Evolutionary conservation across 768 basidiomycete genomes (phyloP).

Genomic region (Lactarius tabidus): DNA sequence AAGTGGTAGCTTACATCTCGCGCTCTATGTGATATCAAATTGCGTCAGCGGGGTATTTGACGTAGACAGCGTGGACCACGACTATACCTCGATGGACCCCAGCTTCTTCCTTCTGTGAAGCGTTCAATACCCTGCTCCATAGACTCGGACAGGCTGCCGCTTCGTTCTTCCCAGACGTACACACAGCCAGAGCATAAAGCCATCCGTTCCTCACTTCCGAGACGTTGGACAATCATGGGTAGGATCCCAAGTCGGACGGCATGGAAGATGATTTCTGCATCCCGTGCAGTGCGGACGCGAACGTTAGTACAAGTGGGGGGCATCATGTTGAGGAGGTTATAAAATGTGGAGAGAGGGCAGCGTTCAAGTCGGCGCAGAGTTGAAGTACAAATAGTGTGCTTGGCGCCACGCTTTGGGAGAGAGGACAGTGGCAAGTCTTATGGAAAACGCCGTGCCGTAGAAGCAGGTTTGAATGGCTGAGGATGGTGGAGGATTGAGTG

Average conservation of each 20-base stretch:
- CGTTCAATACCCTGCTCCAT: conserved; percentile 37
- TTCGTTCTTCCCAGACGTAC: conserved; percentile 40
- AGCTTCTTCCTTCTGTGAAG: conserved; percentile 37
- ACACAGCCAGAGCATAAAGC: conserved; percentile 35
- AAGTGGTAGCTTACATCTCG: conserved; percentile 19
- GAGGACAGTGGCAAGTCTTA: conserved; percentile 9
- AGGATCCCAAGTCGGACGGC: conserved; percentile 34
- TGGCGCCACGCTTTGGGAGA: conserved; percentile 18
- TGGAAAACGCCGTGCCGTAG: conserved; percentile 18
- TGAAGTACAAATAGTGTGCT: conserved; percentile 19
- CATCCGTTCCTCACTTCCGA: conserved; percentile 39
- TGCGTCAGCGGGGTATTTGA: conserved; percentile 2
- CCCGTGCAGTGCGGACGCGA: conserved; percentile 36
- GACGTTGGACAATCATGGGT: conserved; percentile 38
- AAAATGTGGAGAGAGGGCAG: conserved; percentile 12
- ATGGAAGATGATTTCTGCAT: conserved; percentile 40
- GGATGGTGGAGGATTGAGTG: conserved; percentile 7
- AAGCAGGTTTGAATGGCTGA: conserved; percentile 17
- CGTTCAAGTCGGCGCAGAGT: conserved; percentile 21
- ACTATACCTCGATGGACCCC: conserved; percentile 38
- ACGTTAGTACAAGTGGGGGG: conserved; percentile 35
- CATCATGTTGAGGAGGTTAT: conserved; percentile 29
- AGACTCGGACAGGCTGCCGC: conserved; percentile 33
- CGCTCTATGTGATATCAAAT: neutral
- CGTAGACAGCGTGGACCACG: neutral